Evolutionary conservation across 805 yeast genomes (phyloP).

Genomic region (Wickerhamiella galacta): DNA sequence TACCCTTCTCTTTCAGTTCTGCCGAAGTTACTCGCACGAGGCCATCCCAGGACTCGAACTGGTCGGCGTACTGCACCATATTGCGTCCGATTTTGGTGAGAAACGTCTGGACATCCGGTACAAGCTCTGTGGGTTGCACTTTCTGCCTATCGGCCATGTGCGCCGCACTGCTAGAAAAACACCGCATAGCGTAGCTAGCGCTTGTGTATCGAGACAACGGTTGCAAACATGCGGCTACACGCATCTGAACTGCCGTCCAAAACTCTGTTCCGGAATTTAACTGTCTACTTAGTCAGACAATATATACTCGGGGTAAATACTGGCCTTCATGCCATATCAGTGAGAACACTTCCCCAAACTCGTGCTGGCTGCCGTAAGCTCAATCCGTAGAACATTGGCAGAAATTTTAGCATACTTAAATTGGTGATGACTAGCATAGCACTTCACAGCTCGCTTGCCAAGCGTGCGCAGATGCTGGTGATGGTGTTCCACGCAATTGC

Average conservation of each 20-base stretch:
- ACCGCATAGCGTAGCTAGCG: constrained; percentile 2
- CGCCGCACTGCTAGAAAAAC: constrained; percentile 1
- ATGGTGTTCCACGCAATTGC: constrained; percentile 61
- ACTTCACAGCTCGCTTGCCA: constrained; percentile 11
- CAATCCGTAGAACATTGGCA: too few relatives aligned
- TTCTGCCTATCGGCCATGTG: too few relatives aligned
- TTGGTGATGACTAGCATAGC: constrained; percentile 4
- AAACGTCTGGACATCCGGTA: constrained; percentile 61
- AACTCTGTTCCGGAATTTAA: too few relatives aligned
- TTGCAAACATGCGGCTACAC: too few relatives aligned
- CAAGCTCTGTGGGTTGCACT: constrained; percentile 29
- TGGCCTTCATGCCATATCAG: too few relatives aligned
- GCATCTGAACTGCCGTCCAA: too few relatives aligned
- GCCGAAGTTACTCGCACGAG: constrained; percentile 40
- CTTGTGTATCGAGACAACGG: too few relatives aligned
- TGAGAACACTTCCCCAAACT: too few relatives aligned
- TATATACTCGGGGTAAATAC: too few relatives aligned
- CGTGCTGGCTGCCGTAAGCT: too few relatives aligned
- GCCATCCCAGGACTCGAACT: constrained; percentile 57
- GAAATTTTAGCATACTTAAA: too few relatives aligned
- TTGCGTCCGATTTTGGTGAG: constrained; percentile 66
- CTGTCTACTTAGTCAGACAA: too few relatives aligned
- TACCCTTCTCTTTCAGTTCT: constrained; percentile 56
- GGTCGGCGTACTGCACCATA: constrained; percentile 45
- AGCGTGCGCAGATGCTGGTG: constrained; percentile 50